A percentile compares a stretch with the other conserved stretches of the same genome.
Conservation (phyloP, 371 early-diverging fungal genomes). For the Dichotomocladium elegans region DNA sequence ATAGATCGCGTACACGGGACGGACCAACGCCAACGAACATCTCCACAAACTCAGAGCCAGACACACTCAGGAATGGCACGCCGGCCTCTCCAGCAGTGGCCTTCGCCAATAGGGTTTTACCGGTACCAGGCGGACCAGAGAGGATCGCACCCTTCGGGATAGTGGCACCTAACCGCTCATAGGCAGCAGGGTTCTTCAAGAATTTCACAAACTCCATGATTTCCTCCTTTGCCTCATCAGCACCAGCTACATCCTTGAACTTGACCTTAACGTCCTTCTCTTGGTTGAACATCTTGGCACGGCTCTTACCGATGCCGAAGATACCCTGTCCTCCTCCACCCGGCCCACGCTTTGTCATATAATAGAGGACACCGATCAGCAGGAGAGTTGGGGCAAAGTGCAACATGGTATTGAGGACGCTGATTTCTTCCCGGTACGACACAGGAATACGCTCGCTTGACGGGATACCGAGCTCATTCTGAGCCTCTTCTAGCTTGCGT, state of each 20-base stretch:
- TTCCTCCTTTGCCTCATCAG: conserved; percentile 99
- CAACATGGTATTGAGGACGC: conserved; percentile 63
- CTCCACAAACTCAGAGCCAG: conserved; percentile 99
- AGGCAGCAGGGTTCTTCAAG: conserved; percentile 96
- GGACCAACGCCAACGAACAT: conserved; percentile 99
- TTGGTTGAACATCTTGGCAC: conserved; percentile 95
- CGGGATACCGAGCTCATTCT: conserved; percentile 88
- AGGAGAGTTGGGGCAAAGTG: conserved; percentile 93
- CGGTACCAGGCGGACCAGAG: conserved; percentile 97
- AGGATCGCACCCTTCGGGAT: conserved; percentile 99
- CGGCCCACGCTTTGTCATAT: conserved; percentile 78
- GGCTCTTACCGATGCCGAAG: conserved; percentile 95
- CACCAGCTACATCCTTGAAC: conserved; percentile 99
- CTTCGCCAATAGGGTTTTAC: conserved; percentile 98
- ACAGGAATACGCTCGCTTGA: conserved; percentile 88
- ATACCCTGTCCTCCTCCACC: conserved; percentile 77
- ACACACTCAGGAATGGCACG: conserved; percentile 95
- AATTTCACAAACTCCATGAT: conserved; percentile 99
- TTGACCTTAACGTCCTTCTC: conserved; percentile 93
- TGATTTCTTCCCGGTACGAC: conserved; percentile 78
- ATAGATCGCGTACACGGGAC: conserved; percentile 96
- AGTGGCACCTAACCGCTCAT: conserved; percentile 97
- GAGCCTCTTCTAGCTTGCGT: conserved; percentile 85
- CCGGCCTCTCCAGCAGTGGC: conserved; percentile 99
- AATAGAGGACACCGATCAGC: conserved; percentile 83